Evolutionary conservation across 1,284 basidiomycete species (phyloP).

Genomic region (Albatrellus sp.): DNA sequence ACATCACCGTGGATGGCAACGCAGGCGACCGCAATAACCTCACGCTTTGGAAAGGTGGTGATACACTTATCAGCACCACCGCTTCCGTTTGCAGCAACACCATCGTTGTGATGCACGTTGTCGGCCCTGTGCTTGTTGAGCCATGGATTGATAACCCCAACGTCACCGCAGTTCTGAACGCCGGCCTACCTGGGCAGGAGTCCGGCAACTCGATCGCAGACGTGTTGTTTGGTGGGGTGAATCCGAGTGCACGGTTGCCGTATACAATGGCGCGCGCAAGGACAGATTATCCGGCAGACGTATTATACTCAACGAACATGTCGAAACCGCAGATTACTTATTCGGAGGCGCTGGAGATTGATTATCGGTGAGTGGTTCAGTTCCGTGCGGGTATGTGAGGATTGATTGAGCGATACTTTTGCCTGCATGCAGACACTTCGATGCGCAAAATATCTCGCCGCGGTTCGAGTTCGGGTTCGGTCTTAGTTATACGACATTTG

Average conservation of each 20-base stretch:
- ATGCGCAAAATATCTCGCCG: conserved; percentile 45
- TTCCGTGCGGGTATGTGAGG: too few species aligned
- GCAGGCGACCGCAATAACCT: conserved; percentile 73
- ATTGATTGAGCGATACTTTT: too few species aligned
- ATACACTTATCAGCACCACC: conserved; percentile 34
- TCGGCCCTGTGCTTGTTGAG: conserved; percentile 65
- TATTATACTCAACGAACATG: conserved; percentile 30
- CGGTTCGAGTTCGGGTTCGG: conserved; percentile 78
- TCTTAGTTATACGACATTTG: conserved; percentile 73
- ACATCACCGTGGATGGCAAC: conserved; percentile 68
- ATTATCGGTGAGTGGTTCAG: too few species aligned
- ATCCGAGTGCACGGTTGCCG: conserved; percentile 66
- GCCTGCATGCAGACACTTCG: conserved; percentile 67
- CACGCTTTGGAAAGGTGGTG: conserved; percentile 71
- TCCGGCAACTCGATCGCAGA: conserved; percentile 67
- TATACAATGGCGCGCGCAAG: conserved; percentile 72
- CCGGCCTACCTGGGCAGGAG: conserved; percentile 65
- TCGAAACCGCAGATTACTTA: conserved; percentile 29
- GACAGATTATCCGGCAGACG: conserved; percentile 48
- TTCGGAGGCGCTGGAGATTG: too few species aligned
- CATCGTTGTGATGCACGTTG: conserved; percentile 71
- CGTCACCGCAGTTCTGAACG: conserved; percentile 60
- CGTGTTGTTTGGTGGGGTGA: conserved; percentile 58
- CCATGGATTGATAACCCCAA: conserved; percentile 71
- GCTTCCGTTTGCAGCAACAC: conserved; percentile 57